Conservation (phyloP, 2,329 filamentous ascomycete genomes). For the Talaromyces marneffei region DNA sequence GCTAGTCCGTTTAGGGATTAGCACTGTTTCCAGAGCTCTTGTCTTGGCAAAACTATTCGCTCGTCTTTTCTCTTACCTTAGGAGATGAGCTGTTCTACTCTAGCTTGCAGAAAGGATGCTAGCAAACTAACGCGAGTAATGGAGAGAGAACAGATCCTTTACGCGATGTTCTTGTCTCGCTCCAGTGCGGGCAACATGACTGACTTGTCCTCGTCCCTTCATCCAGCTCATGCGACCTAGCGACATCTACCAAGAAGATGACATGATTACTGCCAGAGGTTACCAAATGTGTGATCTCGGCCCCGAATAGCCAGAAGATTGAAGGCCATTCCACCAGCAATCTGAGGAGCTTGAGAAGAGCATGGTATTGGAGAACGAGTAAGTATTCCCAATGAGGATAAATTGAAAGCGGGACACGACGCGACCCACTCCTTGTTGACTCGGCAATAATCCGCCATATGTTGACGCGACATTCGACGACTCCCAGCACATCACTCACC, state of each 20-base stretch:
- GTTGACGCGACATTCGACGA: background rate
- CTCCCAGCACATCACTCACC: background rate
- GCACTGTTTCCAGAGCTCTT: background rate
- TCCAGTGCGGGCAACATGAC: background rate
- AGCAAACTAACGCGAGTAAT: no score
- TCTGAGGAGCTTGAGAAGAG: no score
- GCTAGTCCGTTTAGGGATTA: background rate
- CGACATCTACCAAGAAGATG: background rate
- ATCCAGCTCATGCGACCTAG: background rate
- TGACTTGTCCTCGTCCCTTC: background rate
- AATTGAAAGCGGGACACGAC: constrained; percentile 25
- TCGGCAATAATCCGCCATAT: constrained; percentile 4
- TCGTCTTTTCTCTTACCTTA: background rate
- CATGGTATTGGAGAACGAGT: no score
- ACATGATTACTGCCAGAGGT: background rate
- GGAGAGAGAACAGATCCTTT: no score
- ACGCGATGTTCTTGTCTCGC: background rate
- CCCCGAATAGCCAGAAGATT: no score
- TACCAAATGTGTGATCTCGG: background rate
- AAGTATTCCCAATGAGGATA: constrained; percentile 33
- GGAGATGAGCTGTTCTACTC: background rate
- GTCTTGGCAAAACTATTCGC: background rate
- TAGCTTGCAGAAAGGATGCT: background rate
- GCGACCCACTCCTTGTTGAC: constrained; percentile 19
- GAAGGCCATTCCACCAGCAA: no score